phyloP scores from a whole-genome alignment of 169 alveolate genomes.

The Plasmodium adleri region DNA sequence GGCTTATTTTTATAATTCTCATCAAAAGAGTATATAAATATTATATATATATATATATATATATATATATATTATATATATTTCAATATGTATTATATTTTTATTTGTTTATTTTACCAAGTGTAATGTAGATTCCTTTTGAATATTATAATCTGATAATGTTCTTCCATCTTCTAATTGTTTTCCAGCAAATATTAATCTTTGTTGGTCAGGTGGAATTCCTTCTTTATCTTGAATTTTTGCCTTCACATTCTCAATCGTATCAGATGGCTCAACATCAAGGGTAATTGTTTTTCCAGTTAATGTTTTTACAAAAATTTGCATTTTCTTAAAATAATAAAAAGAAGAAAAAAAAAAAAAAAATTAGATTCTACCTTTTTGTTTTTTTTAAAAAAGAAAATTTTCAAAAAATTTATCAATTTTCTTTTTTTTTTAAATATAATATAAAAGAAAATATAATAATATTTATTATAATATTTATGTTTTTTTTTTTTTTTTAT shows the following conservation, averaged over 20 bases:
- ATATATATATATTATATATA: conserved; percentile 20
- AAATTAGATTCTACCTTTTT: neutral
- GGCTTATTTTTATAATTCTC: too few species aligned
- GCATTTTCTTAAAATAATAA: conserved; percentile 84
- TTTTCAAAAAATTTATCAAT: too few species aligned
- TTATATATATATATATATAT: conserved; percentile 10
- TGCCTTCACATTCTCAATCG: conserved; percentile 98
- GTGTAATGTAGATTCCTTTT: conserved; percentile 98
- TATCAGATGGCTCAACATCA: conserved; percentile 97
- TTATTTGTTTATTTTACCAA: conserved; percentile 86
- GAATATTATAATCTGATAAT: conserved; percentile 98
- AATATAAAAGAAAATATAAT: too few species aligned
- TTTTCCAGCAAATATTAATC: conserved; percentile 99
- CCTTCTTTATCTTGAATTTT: conserved; percentile 98
- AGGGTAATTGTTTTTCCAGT: conserved; percentile 97
- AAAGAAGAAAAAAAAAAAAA: neutral
- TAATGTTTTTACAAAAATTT: conserved; percentile 96
- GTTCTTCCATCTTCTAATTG: conserved; percentile 99
- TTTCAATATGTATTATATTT: neutral
- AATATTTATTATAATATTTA: neutral
- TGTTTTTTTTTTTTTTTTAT: neutral
- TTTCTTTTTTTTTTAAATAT: too few species aligned
- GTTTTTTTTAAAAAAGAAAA: too few species aligned
- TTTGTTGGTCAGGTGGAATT: conserved; percentile 99
- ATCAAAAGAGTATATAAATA: neutral